A percentile compares a stretch with the other conserved stretches of the same genome.
Conservation (phyloP, 2,329 filamentous ascomycete species). For the Trichoderma harzianum region DNA sequence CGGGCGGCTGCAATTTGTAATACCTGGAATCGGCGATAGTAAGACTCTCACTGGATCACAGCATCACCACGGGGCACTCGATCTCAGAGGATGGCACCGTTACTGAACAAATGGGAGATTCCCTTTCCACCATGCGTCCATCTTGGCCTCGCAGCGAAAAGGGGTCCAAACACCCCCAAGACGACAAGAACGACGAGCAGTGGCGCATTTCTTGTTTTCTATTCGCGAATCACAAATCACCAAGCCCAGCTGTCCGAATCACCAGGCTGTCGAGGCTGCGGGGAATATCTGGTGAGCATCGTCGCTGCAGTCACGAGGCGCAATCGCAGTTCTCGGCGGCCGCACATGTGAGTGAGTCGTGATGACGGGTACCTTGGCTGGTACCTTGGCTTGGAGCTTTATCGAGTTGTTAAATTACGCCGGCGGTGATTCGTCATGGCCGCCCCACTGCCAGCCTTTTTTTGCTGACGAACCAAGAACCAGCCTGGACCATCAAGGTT, state of each 20-base stretch:
- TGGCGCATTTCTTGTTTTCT: background rate
- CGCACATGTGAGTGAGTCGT: background rate
- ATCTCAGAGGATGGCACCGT: background rate
- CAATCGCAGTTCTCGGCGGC: background rate
- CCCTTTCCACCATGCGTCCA: background rate
- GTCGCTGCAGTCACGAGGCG: background rate
- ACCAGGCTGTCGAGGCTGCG: background rate
- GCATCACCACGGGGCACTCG: background rate
- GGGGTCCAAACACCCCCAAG: background rate
- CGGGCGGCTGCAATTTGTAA: background rate
- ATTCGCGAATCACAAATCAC: background rate
- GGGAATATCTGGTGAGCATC: background rate
- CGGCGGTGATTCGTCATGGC: background rate
- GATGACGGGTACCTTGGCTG: background rate
- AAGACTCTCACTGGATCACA: background rate
- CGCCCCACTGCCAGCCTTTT: background rate
- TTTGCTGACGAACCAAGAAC: background rate
- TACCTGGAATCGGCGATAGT: background rate
- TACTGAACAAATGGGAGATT: background rate
- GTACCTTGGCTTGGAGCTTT: background rate
- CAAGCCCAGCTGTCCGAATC: background rate
- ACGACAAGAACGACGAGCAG: background rate
- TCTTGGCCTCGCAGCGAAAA: background rate
- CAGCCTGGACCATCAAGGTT: constrained; percentile 8
- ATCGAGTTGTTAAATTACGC: background rate